Percentiles rank a stretch among this genome's conserved stretches.
Evolutionary conservation across 1,284 basidiomycete species (phyloP).

Genomic region (Puccinia coronata): DNA sequence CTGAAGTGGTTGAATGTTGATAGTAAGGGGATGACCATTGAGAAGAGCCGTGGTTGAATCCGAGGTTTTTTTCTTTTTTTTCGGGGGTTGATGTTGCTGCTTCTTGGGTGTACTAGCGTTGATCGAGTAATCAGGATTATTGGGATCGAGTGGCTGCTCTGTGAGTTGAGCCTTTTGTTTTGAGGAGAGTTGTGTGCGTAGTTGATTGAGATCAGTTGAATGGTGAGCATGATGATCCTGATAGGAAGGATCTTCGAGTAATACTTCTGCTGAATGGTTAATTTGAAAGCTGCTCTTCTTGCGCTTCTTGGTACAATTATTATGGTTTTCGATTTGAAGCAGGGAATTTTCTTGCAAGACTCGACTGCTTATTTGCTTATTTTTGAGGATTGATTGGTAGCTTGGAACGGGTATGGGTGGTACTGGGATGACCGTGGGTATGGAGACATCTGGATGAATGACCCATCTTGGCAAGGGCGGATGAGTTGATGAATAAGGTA

Average conservation of each 20-base stretch:
- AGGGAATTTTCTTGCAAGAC: too few species aligned
- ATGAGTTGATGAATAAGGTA: not conserved
- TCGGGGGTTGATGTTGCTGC: not conserved
- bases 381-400: slow-evolving; percentile 10
- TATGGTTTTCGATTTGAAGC: not conserved
- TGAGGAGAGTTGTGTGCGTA: not conserved
- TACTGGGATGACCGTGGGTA: not conserved
- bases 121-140: too few species aligned
- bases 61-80: not conserved
- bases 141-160: not conserved
- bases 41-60: not conserved
- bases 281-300: not conserved
- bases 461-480: slow-evolving; percentile 11
- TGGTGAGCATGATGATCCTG: not conserved
- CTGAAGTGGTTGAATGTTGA: not conserved
- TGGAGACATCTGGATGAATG: slow-evolving; percentile 16
- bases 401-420: not conserved
- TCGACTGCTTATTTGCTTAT: too few species aligned
- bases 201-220: not conserved
- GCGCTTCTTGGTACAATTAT: slow-evolving; percentile 37
- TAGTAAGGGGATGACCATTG: not conserved
- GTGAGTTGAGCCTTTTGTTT: not conserved
- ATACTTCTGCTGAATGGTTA: not conserved
- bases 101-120: not conserved
- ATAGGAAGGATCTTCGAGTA: not conserved